Conservation (phyloP, 345 rosid genomes). For the Psidium friedrichsthalianum region DNA sequence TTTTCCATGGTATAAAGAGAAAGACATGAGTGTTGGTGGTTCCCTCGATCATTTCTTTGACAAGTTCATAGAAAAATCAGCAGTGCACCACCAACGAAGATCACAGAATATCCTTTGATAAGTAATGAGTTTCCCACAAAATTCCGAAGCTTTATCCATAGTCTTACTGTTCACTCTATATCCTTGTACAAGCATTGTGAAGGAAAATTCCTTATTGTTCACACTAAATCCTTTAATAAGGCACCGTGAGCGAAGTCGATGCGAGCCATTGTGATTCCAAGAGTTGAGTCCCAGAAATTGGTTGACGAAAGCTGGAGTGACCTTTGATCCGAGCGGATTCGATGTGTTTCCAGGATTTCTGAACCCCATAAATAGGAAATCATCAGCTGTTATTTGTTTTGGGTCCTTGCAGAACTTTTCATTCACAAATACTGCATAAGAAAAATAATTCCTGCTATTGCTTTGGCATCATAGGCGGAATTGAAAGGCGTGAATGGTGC, state of each 20-base stretch:
- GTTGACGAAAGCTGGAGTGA: neutral
- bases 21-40: too few species aligned
- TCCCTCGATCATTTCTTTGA: too few species aligned
- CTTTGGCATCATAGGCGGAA: neutral
- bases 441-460: neutral
- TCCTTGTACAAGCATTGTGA: too few species aligned
- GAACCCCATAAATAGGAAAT: constrained; percentile 1
- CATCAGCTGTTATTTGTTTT: neutral
- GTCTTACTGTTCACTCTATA: too few species aligned
- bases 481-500: neutral
- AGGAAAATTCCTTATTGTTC: too few species aligned
- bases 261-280: constrained; percentile 6
- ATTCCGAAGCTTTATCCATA: too few species aligned
- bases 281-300: constrained; percentile 5
- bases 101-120: too few species aligned
- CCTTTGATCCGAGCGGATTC: neutral
- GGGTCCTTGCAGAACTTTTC: constrained; percentile 4
- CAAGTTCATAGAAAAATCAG: too few species aligned
- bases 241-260: neutral
- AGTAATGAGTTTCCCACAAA: too few species aligned
- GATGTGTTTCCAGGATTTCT: neutral
- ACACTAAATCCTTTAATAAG: neutral
- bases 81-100: too few species aligned
- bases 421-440: neutral
- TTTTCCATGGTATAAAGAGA: too few species aligned